Evolutionary conservation across 768 basidiomycete species (phyloP), one percentile per base, ranked within the genome.

Genomic region (Fomitopsis pulvina): DNA sequence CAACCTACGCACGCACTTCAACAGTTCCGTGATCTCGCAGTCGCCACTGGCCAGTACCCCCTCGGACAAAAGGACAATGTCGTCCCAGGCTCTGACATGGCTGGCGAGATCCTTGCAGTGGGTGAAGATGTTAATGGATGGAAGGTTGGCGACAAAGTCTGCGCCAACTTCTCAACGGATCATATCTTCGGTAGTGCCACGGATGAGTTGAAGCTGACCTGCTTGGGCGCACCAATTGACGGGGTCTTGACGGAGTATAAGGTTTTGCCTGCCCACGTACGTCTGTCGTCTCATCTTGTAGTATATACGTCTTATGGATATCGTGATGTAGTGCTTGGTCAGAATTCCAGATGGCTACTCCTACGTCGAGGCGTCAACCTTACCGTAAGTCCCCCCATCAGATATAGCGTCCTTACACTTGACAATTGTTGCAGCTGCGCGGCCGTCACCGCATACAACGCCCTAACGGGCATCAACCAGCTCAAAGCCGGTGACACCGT

Each of bases 371-470:
- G 85, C 76, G 0, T 78, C 84, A 0, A 81, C 81, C 21, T 66
- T 87, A 4, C 79, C 82, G 69, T 83, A 57, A 26, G 74, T 64
- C 11, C 34, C 34, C 5, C 14, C 34, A 6, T 37, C 18, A 7
- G 7, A 14, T 26, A 26, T 6, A 25, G 12, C 16, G 11, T 1
- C 4, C 18, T 16, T 34, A 18, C 20, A 4, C 10, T 12, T 34
- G 12, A 49, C 39, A 5, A 9, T 12, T 18, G 9, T 18, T 11
- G 8, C 43, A 79, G 76, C 26, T 80, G 77, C 51, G 80, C 81
- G 4, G 81, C 74, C 3, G 55, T 85, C 47, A 86, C 82, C 0
- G 81, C 84, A 0, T 86, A 83, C 66, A 81, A 78, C 52, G 75
- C 76, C 4, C 63, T 85, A 44, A 57, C 70, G 52, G 79, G 80